Evolutionary conservation across 345 rosid genomes (phyloP), one percentile per base, ranked within the genome.

Genomic region (Eucalyptus viminalis): DNA sequence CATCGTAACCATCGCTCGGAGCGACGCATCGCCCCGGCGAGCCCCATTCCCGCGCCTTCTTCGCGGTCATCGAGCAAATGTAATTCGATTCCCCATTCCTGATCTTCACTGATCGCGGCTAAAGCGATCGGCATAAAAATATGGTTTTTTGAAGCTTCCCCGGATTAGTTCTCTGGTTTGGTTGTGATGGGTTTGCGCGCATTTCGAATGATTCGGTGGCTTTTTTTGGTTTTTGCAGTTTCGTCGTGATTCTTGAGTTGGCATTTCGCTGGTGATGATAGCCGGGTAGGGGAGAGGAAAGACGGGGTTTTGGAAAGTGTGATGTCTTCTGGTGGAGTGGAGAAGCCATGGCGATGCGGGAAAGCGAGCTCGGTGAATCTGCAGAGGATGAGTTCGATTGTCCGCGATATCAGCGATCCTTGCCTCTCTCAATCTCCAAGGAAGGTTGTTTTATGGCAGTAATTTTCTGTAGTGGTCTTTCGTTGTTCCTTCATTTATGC

Each of bases 351-450:
- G 97, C 91, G 93, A 85, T 97, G 96, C 90, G 95, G 96, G 91
- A 95, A 92, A 92, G 89, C 93, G 7, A 92, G 94, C 56, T 87
- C 95, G 8, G 93, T 94, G 90, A 95, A 93, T 93, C 93, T 97
- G 88, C 95, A 95, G 88, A 95, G 93, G 90, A 97, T 97, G 83
- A 92, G 97, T 91, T 95, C 95, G 44, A 88, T 96, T 44, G 97
- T 95, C 67, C 97, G 97, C 87, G 96, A 95, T 88, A 93, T 97
- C 90, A 95, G 98, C 91, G 96, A 96, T 91, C 96, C 98, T 89
- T 97, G 98, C 91, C 95, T 97, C 86, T 91, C 94, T 53, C 97
- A 95, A 88, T 94, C 97, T 47, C 93, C 92, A 40, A 92, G 94
- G 90, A 96, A 95, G 98, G 96, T 95, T 95, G 95, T 94, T 93